Conservation (phyloP, 1,284 basidiomycete genomes). For the Violaceomyces palustris region DNA sequence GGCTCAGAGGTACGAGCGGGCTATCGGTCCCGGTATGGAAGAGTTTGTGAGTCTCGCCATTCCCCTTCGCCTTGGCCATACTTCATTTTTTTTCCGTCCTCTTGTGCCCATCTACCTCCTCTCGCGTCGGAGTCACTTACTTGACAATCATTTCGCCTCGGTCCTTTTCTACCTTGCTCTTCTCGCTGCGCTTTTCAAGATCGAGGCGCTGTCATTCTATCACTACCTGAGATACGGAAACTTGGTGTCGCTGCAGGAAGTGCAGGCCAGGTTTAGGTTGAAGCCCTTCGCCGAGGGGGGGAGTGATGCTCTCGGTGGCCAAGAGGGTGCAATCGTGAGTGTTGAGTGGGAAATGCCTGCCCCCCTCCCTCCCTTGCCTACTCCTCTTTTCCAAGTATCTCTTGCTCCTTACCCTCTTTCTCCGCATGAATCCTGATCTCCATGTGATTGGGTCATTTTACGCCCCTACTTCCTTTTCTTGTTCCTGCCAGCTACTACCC, state of each 20-base stretch:
- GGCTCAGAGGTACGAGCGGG: conserved; percentile 38
- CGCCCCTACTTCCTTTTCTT: not conserved
- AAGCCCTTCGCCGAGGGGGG: conserved; percentile 1
- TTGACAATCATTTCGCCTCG: no score
- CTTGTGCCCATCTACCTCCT: not conserved
- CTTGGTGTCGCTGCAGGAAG: conserved; percentile 67
- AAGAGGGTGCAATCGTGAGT: no score
- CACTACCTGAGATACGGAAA: conserved; percentile 73
- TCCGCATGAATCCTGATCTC: no score
- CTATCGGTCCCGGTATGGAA: conserved; percentile 50
- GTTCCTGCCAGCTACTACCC: conserved; percentile 2
- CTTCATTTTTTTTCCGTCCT: no score
- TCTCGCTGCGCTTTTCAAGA: conserved; percentile 57
- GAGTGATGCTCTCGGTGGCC: conserved; percentile 1
- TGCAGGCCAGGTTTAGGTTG: conserved; percentile 57
- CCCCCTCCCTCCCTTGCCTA: no score
- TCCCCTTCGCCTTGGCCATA: no score
- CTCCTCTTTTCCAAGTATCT: no score
- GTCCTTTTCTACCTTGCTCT: no score
- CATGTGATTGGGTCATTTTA: no score
- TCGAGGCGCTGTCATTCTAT: conserved; percentile 84
- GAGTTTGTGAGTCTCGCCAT: conserved; percentile 53
- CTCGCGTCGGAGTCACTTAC: no score
- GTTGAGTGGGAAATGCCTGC: no score
- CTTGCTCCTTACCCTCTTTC: not conserved